Percentiles rank a stretch among this genome's conserved stretches.
Conservation (phyloP, 1,139 yeast genomes). For the Pneumocystis wakefieldiae region DNA sequence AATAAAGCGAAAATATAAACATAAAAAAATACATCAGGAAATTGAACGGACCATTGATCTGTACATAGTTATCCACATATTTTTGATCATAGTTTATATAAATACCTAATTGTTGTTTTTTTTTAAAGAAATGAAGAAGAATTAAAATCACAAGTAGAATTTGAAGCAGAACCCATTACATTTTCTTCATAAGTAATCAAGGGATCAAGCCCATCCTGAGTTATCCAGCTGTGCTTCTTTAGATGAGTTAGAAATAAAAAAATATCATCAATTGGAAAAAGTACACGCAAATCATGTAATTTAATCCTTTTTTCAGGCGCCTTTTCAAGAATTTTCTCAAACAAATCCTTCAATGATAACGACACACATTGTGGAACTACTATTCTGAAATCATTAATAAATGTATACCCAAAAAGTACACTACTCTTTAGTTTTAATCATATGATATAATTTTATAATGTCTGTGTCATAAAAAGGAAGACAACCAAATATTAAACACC, state of each 20-base stretch:
- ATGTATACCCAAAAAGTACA: neutral
- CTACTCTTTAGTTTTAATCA: slow-evolving; percentile 20
- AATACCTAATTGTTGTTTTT: too few species aligned
- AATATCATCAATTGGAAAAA: neutral
- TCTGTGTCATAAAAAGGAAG: slow-evolving; percentile 28
- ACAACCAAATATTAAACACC: slow-evolving; percentile 25
- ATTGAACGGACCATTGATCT: too few species aligned
- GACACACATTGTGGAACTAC: slow-evolving; percentile 14
- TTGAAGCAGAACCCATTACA: slow-evolving; percentile 22
- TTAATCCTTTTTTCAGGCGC: slow-evolving; percentile 41
- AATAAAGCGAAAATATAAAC: too few species aligned
- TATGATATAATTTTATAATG: slow-evolving; percentile 36
- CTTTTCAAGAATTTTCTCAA: slow-evolving; percentile 29
- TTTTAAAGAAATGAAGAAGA: too few species aligned
- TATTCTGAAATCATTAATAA: neutral
- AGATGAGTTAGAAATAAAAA: slow-evolving; percentile 8
- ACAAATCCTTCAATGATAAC: slow-evolving; percentile 20
- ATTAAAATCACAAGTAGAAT: slow-evolving; percentile 18
- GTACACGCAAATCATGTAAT: slow-evolving; percentile 34
- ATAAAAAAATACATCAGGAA: too few species aligned
- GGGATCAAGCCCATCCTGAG: slow-evolving; percentile 26
- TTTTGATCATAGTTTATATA: too few species aligned
- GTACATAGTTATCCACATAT: too few species aligned
- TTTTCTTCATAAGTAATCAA: slow-evolving; percentile 27
- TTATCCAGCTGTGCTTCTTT: slow-evolving; percentile 42